Percentiles rank a stretch among this genome's conserved stretches.
Evolutionary conservation across 2,329 filamentous ascomycete species (phyloP).

Genomic region (Thielaviopsis euricoi): DNA sequence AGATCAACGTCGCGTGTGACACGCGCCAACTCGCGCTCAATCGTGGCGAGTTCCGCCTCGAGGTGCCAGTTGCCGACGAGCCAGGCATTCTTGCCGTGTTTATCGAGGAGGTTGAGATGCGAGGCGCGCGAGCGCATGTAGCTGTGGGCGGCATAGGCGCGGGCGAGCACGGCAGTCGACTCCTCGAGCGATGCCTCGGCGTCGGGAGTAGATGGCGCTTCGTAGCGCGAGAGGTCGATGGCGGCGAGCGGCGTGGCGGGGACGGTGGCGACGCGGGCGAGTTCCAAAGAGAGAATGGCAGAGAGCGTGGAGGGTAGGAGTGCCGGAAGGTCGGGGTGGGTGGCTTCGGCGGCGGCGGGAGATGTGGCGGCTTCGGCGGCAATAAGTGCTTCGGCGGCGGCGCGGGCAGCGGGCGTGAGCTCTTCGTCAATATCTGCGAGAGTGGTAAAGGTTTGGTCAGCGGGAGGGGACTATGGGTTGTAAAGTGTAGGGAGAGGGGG

Average conservation of each 20-base stretch:
- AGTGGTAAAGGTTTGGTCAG: constrained; percentile 4
- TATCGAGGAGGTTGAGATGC: constrained; percentile 58
- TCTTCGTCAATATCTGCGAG: constrained; percentile 62
- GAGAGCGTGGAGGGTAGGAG: constrained; percentile 31
- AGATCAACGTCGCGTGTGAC: constrained; percentile 54
- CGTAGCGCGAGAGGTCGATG: constrained; percentile 70
- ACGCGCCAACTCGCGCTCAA: constrained; percentile 61
- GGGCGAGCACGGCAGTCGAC: constrained; percentile 44
- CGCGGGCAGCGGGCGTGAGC: constrained; percentile 45
- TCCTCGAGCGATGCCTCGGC: constrained; percentile 14
- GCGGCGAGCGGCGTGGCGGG: constrained; percentile 35
- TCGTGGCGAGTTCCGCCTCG: constrained; percentile 49
- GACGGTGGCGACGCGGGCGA: constrained; percentile 46
- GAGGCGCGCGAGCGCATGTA: constrained; percentile 35
- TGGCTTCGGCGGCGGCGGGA: constrained; percentile 23
- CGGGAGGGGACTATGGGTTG: neutral
- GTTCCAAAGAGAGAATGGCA: constrained; percentile 49
- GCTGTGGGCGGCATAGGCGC: constrained; percentile 31
- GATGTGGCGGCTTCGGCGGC: constrained; percentile 39
- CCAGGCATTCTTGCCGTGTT: constrained; percentile 81
- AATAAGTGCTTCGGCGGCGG: constrained; percentile 54
- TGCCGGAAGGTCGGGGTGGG: constrained; percentile 40
- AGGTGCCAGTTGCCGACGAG: constrained; percentile 67
- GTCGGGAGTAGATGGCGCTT: constrained; percentile 44
- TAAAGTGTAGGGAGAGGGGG: constrained; percentile 9